These are phyloP conservation scores for Houttuynia cordata DNA, from an alignment of 164 flowering plant species.

Conservation along the genomic window DNA sequence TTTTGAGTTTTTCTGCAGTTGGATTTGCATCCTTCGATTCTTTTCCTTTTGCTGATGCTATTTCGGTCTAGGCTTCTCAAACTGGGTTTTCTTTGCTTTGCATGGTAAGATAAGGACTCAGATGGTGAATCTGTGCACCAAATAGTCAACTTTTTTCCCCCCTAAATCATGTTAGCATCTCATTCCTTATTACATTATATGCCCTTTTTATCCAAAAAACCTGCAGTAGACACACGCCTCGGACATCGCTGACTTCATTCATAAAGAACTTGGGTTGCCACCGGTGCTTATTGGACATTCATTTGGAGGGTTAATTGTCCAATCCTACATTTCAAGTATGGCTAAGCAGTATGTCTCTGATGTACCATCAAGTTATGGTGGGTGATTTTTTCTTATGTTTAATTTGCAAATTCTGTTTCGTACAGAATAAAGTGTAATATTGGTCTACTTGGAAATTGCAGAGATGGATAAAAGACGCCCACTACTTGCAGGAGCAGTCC, in stretches of 20 bases:
- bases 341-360: conserved; percentile 18
- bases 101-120: too few relatives aligned
- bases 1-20: too few relatives aligned
- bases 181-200: background rate
- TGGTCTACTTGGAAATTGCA: background rate
- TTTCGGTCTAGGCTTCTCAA: too few relatives aligned
- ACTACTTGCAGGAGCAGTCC: conserved; percentile 38
- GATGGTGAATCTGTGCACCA: too few relatives aligned
- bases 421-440: background rate
- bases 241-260: conserved; percentile 68
- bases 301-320: conserved; percentile 88
- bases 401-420: background rate
- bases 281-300: conserved; percentile 86
- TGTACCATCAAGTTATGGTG: conserved; percentile 3
- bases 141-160: too few relatives aligned
- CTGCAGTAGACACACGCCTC: conserved; percentile 89
- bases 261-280: conserved; percentile 30
- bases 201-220: conserved; percentile 6
- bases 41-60: too few relatives aligned
- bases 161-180: too few relatives aligned
- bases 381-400: too few relatives aligned
- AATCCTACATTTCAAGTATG: conserved; percentile 51
- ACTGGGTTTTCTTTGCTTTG: too few relatives aligned
- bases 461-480: background rate
- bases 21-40: too few relatives aligned